These are phyloP conservation scores for Falciphora oryzae DNA, from an alignment of 2,329 filamentous ascomycete species.

Conservation along the genomic window DNA sequence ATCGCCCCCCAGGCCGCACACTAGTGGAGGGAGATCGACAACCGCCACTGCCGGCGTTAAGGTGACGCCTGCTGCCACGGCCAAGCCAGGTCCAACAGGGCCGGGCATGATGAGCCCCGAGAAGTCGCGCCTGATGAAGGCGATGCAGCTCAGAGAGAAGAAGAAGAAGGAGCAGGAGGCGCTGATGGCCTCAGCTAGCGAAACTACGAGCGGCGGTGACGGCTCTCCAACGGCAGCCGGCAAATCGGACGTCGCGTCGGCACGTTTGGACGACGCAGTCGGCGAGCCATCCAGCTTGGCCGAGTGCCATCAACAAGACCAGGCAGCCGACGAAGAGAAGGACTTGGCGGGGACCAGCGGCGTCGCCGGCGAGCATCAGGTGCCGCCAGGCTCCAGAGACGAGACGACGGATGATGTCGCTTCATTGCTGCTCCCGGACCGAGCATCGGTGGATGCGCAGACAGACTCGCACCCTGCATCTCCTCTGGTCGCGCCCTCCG, in stretches of 20 bases:
- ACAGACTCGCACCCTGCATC: constrained; percentile 55
- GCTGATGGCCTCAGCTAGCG: constrained; percentile 8
- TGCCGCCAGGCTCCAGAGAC: background rate
- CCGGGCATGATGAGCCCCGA: constrained; percentile 68
- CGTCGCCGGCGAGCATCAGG: background rate
- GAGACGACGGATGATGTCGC: background rate
- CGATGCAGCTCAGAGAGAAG: constrained; percentile 82
- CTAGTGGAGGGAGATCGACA: constrained; percentile 24
- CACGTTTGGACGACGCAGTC: background rate
- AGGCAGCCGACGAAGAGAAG: background rate
- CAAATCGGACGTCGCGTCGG: background rate
- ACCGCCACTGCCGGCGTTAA: background rate
- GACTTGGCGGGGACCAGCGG: background rate
- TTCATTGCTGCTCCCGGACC: constrained; percentile 22
- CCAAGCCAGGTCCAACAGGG: constrained; percentile 29
- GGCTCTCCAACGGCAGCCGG: background rate
- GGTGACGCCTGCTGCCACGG: constrained; percentile 28
- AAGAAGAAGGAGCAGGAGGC: constrained; percentile 45
- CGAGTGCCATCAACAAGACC: background rate
- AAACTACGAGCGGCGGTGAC: background rate
- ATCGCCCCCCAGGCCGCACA: constrained; percentile 21
- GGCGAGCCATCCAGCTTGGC: background rate
- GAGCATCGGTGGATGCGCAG: constrained; percentile 39
- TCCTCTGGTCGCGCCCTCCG: constrained; percentile 46
- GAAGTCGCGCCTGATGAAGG: constrained; percentile 89